Evolutionary conservation across 345 rosid species (phyloP), one percentile per base, ranked within the genome.

Genomic region (Rhodomyrtus tomentosa): DNA sequence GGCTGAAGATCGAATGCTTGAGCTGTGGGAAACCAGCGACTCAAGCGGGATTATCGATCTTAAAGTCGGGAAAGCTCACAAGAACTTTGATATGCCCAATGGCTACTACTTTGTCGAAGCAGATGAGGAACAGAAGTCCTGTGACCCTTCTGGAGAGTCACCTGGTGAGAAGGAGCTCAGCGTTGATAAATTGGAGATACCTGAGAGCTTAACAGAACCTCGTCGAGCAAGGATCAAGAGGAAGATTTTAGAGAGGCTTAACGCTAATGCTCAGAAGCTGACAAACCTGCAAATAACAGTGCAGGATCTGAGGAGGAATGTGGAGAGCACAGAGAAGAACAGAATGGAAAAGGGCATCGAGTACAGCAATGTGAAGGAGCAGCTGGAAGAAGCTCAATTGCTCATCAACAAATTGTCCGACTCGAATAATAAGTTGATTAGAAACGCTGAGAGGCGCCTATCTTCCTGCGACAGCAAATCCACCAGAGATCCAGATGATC

Each of bases 231-330:
- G 90, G 85, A 91, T 88, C 90, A 87, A 86, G 91, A 92, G 90
- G 87, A 96, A 91, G 87, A 89, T 95, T 84, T 90, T 96, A n/a
- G 98, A 96, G 85, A 93, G 99, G 89, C 97, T 98, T 68, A 89
- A 91, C 86, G 92, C 96, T 13, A 99, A 98, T 89, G 90, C 91
- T 83, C 95, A 96, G 84, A 98, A 95, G 89, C 91, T 98, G 86
- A 84, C 95, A 80, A 94, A 91, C 84, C 96, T 98, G 86, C 96
- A 95, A 81, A 91, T 93, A 79, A 93, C 94, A 0, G 92, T 98
- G 85, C 90, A 91, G 88, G 99, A 96, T 88, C 86, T 98, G 90
- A 93, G 89, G 92, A 92, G 85, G 88, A 96, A 93, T 85, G 95
- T 94, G 84, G 95, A 91, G 84, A 87, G 82, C 50, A 92, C 93